Base-by-base conservation (phyloP, 371 early-diverging fungal genomes). In the Blakeslea trispora region DNA sequence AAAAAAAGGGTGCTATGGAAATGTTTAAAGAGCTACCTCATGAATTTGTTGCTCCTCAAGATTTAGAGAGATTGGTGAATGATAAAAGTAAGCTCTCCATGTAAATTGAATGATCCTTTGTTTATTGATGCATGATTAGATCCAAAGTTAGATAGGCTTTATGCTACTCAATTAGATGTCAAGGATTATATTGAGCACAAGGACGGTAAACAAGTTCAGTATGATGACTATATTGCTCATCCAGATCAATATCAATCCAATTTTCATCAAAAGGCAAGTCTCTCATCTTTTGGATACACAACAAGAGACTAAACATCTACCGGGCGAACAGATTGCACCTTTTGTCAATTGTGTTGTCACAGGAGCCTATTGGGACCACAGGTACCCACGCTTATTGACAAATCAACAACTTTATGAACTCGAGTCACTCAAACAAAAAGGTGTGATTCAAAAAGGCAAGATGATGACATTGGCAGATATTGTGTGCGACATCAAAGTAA, bases 341-440 rank as follows among this genome's bases (percentile, higher is more conserved):
- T 92, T 91, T 65, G 84, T 93, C 15, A 84, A 90, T 23, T 77
- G 92, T 69, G 76, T 98, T n/a, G 79, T 95, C 48, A 97, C 96
- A 53, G 98, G 98, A 14, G 92, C 93, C 43, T 98, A 93, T 71
- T 98, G 98, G 98, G 91, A 93, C 60, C 57, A 76, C 13, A 72
- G 82, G 42, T 95, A 79, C 68, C 98, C 98, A n/a, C 86, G 96
- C 14, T 75, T 97, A 47, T 59, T 98, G 67, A 94, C 94, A 17
- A 91, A 81, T 18, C 77, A 82, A 42, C 95, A 98, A 52, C 69
- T 91, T 19, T 60, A 68, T 13, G 60, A 82, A n/a, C 74, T 97
- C 47, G 85, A 88, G 66, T 56, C 73, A 64, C 53, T 75, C 35
- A 81, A 80, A n/a, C 66, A 84, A 18, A 39, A 63, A 17, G 76